These are phyloP conservation scores for Teunomyces atbi DNA, from an alignment of 805 yeast species.

Conservation along the genomic window DNA sequence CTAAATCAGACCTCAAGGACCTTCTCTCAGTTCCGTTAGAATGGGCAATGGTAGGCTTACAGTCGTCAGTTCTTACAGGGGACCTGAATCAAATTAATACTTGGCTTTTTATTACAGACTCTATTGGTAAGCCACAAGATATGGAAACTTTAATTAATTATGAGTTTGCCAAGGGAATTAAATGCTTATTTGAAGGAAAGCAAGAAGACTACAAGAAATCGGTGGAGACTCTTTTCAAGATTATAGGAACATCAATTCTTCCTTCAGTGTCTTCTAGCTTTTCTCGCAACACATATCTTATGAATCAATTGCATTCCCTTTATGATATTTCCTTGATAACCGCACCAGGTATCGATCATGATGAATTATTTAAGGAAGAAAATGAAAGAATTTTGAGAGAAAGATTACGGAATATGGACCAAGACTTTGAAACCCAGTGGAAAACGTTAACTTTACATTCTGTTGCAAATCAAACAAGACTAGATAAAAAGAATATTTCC, in stretches of 20 bases:
- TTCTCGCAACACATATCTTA: slow-evolving; percentile 34
- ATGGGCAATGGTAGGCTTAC: slow-evolving; percentile 68
- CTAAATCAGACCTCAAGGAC: slow-evolving; percentile 20
- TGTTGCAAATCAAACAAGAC: slow-evolving; percentile 33
- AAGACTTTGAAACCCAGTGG: slow-evolving; percentile 56
- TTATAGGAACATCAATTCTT: slow-evolving; percentile 59
- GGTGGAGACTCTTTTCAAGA: slow-evolving; percentile 50
- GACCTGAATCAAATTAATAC: slow-evolving; percentile 45
- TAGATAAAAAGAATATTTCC: slow-evolving; percentile 36
- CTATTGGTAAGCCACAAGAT: slow-evolving; percentile 37
- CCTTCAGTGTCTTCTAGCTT: slow-evolving; percentile 38
- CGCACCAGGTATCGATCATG: slow-evolving; percentile 10
- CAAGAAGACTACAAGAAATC: slow-evolving; percentile 32
- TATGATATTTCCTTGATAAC: slow-evolving; percentile 33
- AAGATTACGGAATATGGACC: slow-evolving; percentile 36
- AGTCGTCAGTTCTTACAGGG: slow-evolving; percentile 70
- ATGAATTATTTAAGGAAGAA: slow-evolving; percentile 11
- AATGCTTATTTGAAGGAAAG: slow-evolving; percentile 39
- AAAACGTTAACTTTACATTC: slow-evolving; percentile 59
- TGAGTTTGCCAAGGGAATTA: slow-evolving; percentile 63
- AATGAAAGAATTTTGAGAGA: slow-evolving; percentile 22
- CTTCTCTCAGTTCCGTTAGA: slow-evolving; percentile 41
- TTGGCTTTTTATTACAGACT: slow-evolving; percentile 61
- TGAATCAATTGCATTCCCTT: slow-evolving; percentile 37
- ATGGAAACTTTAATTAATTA: slow-evolving; percentile 58